A percentile compares a stretch with the other conserved stretches of the same genome.
Conservation (phyloP, 2,329 filamentous ascomycete species). For the Graphilbum fragrans region DNA sequence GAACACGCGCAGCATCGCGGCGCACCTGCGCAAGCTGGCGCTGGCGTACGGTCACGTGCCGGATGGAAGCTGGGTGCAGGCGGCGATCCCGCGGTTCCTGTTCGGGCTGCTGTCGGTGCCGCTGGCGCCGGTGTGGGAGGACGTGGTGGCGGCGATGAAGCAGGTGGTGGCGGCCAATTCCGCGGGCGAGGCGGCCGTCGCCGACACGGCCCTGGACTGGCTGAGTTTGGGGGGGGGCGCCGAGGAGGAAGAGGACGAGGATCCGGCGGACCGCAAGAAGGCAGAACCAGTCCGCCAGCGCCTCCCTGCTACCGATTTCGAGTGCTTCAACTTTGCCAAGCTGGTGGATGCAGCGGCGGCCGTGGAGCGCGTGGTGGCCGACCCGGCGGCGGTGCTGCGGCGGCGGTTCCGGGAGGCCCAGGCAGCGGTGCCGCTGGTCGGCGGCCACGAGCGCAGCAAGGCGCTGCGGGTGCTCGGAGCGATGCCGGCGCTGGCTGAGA, state of each 20-base stretch:
- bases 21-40: slow-evolving; percentile 72
- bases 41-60: slow-evolving; percentile 47
- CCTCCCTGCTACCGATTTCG: slow-evolving; percentile 56
- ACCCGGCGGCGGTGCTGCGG: slow-evolving; percentile 46
- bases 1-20: slow-evolving; percentile 64
- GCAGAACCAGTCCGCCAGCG: neutral
- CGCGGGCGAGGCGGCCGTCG: slow-evolving; percentile 59
- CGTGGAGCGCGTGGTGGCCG: slow-evolving; percentile 38
- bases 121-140: slow-evolving; percentile 78
- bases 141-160: slow-evolving; percentile 63
- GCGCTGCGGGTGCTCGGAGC: slow-evolving; percentile 67
- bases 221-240: slow-evolving; percentile 37
- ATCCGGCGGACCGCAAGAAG: slow-evolving; percentile 34
- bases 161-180: slow-evolving; percentile 55
- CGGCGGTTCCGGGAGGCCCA: slow-evolving; percentile 55
- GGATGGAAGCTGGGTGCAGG: slow-evolving; percentile 51
- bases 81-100: slow-evolving; percentile 67
- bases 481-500: slow-evolving; percentile 70
- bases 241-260: neutral
- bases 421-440: slow-evolving; percentile 33
- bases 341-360: slow-evolving; percentile 40
- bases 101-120: slow-evolving; percentile 84
- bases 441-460: slow-evolving; percentile 55
- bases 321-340: slow-evolving; percentile 63
- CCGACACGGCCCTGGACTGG: slow-evolving; percentile 68